Base-by-base conservation (phyloP, 495 filamentous ascomycete genomes). In the Aspergillus incahuasiensis region DNA sequence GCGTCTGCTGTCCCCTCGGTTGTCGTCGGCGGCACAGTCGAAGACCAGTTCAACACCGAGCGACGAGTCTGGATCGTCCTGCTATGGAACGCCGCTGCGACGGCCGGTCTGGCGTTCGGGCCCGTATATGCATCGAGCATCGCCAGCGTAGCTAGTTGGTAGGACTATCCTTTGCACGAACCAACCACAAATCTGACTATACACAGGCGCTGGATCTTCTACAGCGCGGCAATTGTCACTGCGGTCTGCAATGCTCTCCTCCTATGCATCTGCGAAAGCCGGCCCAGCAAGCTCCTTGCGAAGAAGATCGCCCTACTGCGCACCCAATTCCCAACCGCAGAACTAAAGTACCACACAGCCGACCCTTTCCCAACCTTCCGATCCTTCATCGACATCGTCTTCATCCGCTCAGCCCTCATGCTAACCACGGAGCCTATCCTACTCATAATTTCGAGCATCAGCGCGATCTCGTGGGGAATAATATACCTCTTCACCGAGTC, bases 21-120 rank as follows among this genome's bases (percentile, higher is more conserved):
- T 11, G 70, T 82, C 1, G 66, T 77, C 3, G 67, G 71, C 0
- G 77, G 79, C 2, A 79, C 72, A 24, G 73, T 82, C 51, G 78
- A 81, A 47, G 77, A 80, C 54, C 72, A 79, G 61, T 79, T 67
- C 59, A 68, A 74, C 47, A 63, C 66, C 3, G 61, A 63, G 47
- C 60, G 54, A 13, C 63, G 78, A 11, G 69, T 79, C 7, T 79
- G 73, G 70, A 53, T 76, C n/a, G 61, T 81, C 6, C 74, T 70
- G 46, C 51, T 67, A 1, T 79, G 75, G 74, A 68, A 68, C 13
- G 61, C 62, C 15, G 62, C 64, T 1, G 68, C 72, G 1, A 75
- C 69, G 3, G 59, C 72, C 32, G 78, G 73, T 0, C 45, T 79
- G 20, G 56, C 68, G 6, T 35, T 76, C 13, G 76, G 74, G 0